Conservation (phyloP, 139 green algal genomes). For the Micractinium sp. region DNA sequence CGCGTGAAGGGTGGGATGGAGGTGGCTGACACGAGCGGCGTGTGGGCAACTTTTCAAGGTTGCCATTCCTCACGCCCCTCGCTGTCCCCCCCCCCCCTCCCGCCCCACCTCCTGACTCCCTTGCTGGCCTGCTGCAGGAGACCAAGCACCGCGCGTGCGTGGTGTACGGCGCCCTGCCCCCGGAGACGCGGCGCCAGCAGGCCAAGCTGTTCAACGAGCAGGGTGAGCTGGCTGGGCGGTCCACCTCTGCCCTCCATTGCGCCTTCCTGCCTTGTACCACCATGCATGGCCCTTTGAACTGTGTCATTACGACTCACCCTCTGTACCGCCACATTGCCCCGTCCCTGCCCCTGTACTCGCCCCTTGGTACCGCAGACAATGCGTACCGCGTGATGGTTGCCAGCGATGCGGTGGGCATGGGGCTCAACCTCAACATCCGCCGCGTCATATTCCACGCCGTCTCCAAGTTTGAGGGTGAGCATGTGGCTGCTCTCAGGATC, state of each 20-base stretch:
- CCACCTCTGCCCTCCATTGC: too few species aligned
- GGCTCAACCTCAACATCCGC: conserved; percentile 96
- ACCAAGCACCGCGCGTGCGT: conserved; percentile 66
- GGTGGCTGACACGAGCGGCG: too few species aligned
- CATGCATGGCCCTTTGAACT: too few species aligned
- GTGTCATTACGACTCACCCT: background rate
- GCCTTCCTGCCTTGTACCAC: too few species aligned
- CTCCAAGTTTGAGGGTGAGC: conserved; percentile 79
- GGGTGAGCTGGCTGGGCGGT: background rate
- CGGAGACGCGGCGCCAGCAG: conserved; percentile 84
- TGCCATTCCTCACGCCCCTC: too few species aligned
- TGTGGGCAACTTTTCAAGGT: too few species aligned
- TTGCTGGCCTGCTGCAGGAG: conserved; percentile 55
- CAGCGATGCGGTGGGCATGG: conserved; percentile 96
- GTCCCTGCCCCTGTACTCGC: background rate
- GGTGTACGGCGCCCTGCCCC: conserved; percentile 90
- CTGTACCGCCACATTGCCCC: background rate
- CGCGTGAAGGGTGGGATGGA: too few species aligned
- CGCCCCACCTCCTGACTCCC: conserved; percentile 52
- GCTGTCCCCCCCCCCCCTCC: too few species aligned
- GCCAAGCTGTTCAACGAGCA: conserved; percentile 87
- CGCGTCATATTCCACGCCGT: conserved; percentile 90
- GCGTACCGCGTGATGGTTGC: conserved; percentile 89
- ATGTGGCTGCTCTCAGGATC: too few species aligned
- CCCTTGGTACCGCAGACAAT: conserved; percentile 37